phyloP scores from a whole-genome alignment of 352 stramenopile species.

The Globisporangium camurandrum region DNA sequence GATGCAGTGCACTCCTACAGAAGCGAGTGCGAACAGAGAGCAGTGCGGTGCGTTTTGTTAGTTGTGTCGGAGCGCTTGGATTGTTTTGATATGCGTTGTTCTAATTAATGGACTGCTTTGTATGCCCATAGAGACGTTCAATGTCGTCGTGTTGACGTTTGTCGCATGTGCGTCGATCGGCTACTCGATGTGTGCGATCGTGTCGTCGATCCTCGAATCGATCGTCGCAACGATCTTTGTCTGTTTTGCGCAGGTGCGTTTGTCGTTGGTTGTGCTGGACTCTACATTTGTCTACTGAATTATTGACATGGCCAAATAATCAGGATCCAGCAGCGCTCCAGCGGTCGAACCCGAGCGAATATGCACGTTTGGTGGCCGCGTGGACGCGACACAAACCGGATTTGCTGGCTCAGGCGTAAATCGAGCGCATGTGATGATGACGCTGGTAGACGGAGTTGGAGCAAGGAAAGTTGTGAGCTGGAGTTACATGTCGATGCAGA shows the following conservation, averaged over 20 bases:
- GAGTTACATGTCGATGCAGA: not conserved
- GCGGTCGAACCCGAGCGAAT: slow-evolving; percentile 61
- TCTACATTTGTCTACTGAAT: no score
- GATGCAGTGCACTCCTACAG: slow-evolving; percentile 52
- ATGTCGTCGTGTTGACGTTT: slow-evolving; percentile 74
- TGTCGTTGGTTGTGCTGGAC: not conserved
- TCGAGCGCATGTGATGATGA: not conserved
- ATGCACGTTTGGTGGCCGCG: slow-evolving; percentile 58
- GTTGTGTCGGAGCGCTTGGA: not conserved
- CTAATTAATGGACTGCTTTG: slow-evolving; percentile 1
- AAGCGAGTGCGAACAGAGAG: slow-evolving; percentile 22
- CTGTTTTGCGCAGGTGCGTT: slow-evolving; percentile 80
- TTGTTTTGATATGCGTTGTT: not conserved
- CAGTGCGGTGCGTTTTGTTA: slow-evolving; percentile 53
- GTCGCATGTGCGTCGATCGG: slow-evolving; percentile 60
- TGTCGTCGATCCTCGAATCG: slow-evolving; percentile 78
- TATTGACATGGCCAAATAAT: no score
- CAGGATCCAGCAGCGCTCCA: slow-evolving; percentile 66
- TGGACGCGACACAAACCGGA: slow-evolving; percentile 70
- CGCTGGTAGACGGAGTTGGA: not conserved
- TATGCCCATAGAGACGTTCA: slow-evolving; percentile 63
- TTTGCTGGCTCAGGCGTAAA: slow-evolving; percentile 21
- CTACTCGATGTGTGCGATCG: slow-evolving; percentile 81
- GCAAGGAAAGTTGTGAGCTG: not conserved
- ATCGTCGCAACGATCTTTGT: slow-evolving; percentile 85